Evolutionary conservation across 805 yeast genomes (phyloP).

Genomic region (Nematodospora valgi): DNA sequence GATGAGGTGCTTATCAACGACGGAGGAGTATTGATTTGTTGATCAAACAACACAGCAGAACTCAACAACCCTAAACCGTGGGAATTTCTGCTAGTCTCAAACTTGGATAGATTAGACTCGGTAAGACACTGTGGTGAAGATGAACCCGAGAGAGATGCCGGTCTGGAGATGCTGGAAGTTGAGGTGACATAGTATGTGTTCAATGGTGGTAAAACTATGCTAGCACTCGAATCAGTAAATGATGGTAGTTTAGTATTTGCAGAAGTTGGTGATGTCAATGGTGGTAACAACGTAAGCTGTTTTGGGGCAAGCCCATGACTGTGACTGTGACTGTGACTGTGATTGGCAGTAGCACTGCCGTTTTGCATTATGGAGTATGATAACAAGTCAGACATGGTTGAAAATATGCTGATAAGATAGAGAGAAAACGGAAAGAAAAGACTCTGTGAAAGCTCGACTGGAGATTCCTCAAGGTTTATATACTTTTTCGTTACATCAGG

Average conservation of each 20-base stretch:
- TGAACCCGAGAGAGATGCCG: background rate
- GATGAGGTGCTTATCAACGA: constrained; percentile 10
- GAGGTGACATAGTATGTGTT: constrained; percentile 4
- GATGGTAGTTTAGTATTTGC: background rate
- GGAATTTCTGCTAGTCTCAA: constrained; percentile 7
- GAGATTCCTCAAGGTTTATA: too few relatives aligned
- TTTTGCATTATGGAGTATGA: constrained; percentile 36
- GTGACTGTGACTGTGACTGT: constrained; percentile 2
- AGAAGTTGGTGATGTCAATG: constrained; percentile 1
- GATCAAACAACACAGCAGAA: constrained; percentile 7
- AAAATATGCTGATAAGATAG: background rate
- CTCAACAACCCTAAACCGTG: constrained; percentile 11
- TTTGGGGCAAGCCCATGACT: background rate
- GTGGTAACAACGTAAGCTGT: background rate
- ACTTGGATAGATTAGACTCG: constrained; percentile 9
- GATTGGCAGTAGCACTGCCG: background rate
- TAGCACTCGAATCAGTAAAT: constrained; percentile 3
- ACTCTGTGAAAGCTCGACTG: too few relatives aligned
- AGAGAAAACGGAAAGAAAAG: too few relatives aligned
- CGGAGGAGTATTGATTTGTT: constrained; percentile 3
- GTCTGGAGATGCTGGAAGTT: background rate
- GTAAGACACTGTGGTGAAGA: background rate
- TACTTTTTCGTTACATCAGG: too few relatives aligned
- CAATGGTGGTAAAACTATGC: background rate
- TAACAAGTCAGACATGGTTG: constrained; percentile 25